Conservation (phyloP, 2,329 filamentous ascomycete species). For the Hypoxylon sp. region DNA sequence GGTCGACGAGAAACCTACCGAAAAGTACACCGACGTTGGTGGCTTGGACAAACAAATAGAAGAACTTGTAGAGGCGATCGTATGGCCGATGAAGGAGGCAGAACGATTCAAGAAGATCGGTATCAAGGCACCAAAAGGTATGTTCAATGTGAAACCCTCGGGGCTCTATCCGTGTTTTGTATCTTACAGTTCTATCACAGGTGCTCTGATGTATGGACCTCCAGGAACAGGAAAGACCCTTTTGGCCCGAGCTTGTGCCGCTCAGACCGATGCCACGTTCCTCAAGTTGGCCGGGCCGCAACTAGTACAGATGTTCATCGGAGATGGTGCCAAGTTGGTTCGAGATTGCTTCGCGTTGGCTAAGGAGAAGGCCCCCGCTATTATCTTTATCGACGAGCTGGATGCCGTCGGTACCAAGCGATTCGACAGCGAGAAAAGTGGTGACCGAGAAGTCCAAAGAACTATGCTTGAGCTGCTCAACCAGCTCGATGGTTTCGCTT, state of each 20-base stretch:
- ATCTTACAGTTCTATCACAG: constrained; percentile 55
- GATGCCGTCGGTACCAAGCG: constrained; percentile 99
- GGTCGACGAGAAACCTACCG: constrained; percentile 98
- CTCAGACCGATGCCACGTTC: constrained; percentile 98
- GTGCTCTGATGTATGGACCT: constrained; percentile 97
- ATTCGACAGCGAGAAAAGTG: constrained; percentile 98
- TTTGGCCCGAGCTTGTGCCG: constrained; percentile 92
- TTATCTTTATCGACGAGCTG: constrained; percentile 99
- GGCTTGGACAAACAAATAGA: constrained; percentile 99
- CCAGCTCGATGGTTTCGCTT: constrained; percentile 97
- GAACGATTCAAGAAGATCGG: constrained; percentile 99
- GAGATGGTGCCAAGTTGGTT: constrained; percentile 96
- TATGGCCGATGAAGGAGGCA: constrained; percentile 99
- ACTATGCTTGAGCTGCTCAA: constrained; percentile 99
- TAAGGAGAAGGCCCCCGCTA: constrained; percentile 98
- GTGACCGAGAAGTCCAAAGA: constrained; percentile 96
- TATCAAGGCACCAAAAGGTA: constrained; percentile 99
- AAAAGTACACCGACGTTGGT: constrained; percentile 98
- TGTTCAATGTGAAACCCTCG: constrained; percentile 36
- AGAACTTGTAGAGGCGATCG: constrained; percentile 96
- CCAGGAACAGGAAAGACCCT: constrained; percentile 91
- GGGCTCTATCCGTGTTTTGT: background rate
- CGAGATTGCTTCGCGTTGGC: constrained; percentile 97
- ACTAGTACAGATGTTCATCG: constrained; percentile 99
- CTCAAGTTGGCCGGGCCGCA: constrained; percentile 97